These are phyloP conservation scores for Hypomontagnella monticulosa DNA, from an alignment of 495 filamentous ascomycete species.

Conservation along the genomic window DNA sequence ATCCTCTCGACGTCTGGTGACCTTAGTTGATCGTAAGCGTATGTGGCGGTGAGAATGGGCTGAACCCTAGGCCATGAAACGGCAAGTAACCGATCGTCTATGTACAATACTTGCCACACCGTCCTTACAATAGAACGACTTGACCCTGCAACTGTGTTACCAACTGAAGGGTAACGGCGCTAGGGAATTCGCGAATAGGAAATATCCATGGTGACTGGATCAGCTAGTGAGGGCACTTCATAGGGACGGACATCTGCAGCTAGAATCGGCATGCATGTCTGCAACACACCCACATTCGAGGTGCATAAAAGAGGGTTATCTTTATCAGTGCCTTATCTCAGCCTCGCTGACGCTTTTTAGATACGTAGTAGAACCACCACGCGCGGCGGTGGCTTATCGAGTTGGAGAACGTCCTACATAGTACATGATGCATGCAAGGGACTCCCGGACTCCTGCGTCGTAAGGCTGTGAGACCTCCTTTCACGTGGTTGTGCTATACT, in stretches of 20 bases:
- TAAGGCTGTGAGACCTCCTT: slow-evolving; percentile 38
- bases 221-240: slow-evolving; percentile 14
- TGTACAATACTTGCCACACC: background rate
- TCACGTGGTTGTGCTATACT: slow-evolving; percentile 37
- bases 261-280: slow-evolving; percentile 40
- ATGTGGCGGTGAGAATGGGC: slow-evolving; percentile 34
- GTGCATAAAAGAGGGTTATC: slow-evolving; percentile 13
- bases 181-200: slow-evolving; percentile 35
- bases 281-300: slow-evolving; percentile 38
- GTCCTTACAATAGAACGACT: background rate
- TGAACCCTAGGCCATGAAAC: slow-evolving; percentile 21
- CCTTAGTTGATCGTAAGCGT: slow-evolving; percentile 18
- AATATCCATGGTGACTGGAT: slow-evolving; percentile 22
- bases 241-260: slow-evolving; percentile 32
- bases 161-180: slow-evolving; percentile 27
- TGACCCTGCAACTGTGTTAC: slow-evolving; percentile 29
- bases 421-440: slow-evolving; percentile 15
- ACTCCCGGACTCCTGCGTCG: slow-evolving; percentile 13
- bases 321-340: slow-evolving; percentile 16
- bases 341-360: slow-evolving; percentile 3
- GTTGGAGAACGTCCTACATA: slow-evolving; percentile 11
- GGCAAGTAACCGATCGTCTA: slow-evolving; percentile 12
- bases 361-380: slow-evolving; percentile 10
- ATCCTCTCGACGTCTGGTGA: slow-evolving; percentile 25
- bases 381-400: slow-evolving; percentile 17